Evolutionary conservation across 225 moss, liverwort and hornwort species (phyloP), one percentile per base, ranked within the genome.

Genomic region (Pseudoscleropodium purum): DNA sequence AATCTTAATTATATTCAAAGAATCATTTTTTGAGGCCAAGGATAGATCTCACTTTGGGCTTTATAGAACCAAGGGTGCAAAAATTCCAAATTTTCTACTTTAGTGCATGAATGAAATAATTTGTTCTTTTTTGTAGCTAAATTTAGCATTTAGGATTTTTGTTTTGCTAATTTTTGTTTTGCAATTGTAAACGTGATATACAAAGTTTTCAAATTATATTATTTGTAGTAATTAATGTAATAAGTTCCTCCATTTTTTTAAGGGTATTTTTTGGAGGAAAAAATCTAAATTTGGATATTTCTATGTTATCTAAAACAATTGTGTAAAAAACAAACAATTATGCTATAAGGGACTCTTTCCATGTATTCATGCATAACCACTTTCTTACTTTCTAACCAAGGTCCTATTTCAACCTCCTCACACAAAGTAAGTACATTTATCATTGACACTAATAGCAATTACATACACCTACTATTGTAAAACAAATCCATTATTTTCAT

Each of bases 371-470:
- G 0, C 8, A 33, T 1, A 1, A 45, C 10, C 3, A 45, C 10
- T 45, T 0, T 1, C 1, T 29, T 0, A 0, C 11, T 74, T 47
- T 76, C 5, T 1, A 33, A 33, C 1, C 2, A 1, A 51, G 3
- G 18, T 4, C 7, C 7, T 13, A 51, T 0, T 51, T 2, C 13
- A 34, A 51, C 11, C 3, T 33, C 21, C 0, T 47, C 2, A 33
- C 0, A 31, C 1, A 51, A 33, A 5, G 3, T 76, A 34, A 76
- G 13, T 21, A 12, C 13, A 13, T 33, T 4, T 47, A 47, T 47
- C 8, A 47, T 47, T 47, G 45, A 6, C 12, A 19, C 4, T 11
- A 75, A 7, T 75, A 75, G 20, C 4, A 49, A 75, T 49, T 19
- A 47, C 30, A 1, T 6, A 6, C 3, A 10, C 3, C 13, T 45